Evolutionary conservation across 306 rosid genomes (phyloP), one percentile per base, ranked within the genome.

Genomic region (Begonia peltatifolia): DNA sequence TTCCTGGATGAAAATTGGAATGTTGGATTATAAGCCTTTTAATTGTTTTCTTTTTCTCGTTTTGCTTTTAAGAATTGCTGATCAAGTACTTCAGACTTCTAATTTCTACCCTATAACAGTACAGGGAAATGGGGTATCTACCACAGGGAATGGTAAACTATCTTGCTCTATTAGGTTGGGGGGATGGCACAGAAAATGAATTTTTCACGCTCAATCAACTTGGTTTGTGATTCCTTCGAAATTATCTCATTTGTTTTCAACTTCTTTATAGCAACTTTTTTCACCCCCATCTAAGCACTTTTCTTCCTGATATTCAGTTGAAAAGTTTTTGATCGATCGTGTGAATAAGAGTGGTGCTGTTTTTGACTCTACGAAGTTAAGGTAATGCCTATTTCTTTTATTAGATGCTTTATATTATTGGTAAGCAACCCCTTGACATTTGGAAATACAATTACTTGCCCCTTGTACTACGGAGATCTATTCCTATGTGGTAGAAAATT

Each of bases 41-140:
- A 12, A 6, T 6, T 10, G 57, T 14, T 54, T 14, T 36, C 54
- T 41, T 15, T 53, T 22, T 54, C 47, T 46, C 50, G 23, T 14
- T 12, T 18, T 41, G 10, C 53, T 52, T 22, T 50, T 64, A 15
- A 8, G 12, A 30, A 52, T 30, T 52, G 57, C 52, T 68, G 56
- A 9, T 5, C 48, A 47, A 55, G 18, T 56, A 30, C 41, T 71
- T 71, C 46, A 42, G 52, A 50, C 14, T 51, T 2, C 57, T 56
- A 20, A 60, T 57, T 53, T 55, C 50, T 65, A 9, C 56, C 68
- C 25, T 20, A 17, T 59, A 20, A 70, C 80, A 85, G 97, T 90
- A 68, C 77, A 84, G 73, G 84, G 97, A 90, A 83, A 90, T 90
- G 94, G 97, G 97, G 43, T 90, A 90, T 74, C 70, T 85, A 51